phyloP scores from a whole-genome alignment of 208 protist genomes.

The Angomonas deanei region DNA sequence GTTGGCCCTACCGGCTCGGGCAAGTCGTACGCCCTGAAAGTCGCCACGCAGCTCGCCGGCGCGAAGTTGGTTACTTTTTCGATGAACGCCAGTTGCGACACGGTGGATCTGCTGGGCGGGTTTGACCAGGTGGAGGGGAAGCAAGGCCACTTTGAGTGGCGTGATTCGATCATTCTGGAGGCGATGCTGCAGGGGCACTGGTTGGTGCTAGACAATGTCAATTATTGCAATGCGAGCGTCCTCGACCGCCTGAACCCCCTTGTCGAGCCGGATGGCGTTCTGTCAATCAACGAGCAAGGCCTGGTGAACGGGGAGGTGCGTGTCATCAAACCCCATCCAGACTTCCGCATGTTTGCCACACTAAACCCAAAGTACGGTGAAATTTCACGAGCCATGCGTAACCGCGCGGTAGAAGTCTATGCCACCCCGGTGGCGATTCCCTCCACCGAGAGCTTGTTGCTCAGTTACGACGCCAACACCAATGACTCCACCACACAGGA shows the following conservation, averaged over 20 bases:
- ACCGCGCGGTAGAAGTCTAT: slow-evolving; percentile 98
- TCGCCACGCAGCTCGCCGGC: slow-evolving; percentile 90
- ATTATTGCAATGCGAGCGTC: slow-evolving; percentile 99
- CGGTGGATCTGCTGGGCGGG: slow-evolving; percentile 98
- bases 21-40: slow-evolving; percentile 95
- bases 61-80: slow-evolving; percentile 94
- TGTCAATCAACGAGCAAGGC: slow-evolving; percentile 95
- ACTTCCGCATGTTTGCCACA: slow-evolving; percentile 99
- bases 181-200: slow-evolving; percentile 96
- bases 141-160: slow-evolving; percentile 98
- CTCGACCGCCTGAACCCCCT: slow-evolving; percentile 99
- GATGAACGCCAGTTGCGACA: slow-evolving; percentile 98
- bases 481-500: background rate
- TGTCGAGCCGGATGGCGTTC: slow-evolving; percentile 95
- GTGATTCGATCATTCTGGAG: slow-evolving; percentile 97
- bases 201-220: slow-evolving; percentile 99
- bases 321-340: slow-evolving; percentile 92
- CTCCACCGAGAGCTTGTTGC: slow-evolving; percentile 51
- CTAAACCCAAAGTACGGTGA: slow-evolving; percentile 98
- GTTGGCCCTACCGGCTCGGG: slow-evolving; percentile 92
- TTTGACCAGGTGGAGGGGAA: slow-evolving; percentile 98
- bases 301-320: slow-evolving; percentile 91
- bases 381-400: slow-evolving; percentile 99
- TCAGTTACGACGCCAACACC: slow-evolving; percentile 1
- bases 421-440: slow-evolving; percentile 76